Percentiles rank a stretch among this genome's conserved stretches.
These are phyloP conservation scores for Aspergillus bombycis DNA, from an alignment of 2,329 filamentous ascomycete genomes.

Conservation along the genomic window DNA sequence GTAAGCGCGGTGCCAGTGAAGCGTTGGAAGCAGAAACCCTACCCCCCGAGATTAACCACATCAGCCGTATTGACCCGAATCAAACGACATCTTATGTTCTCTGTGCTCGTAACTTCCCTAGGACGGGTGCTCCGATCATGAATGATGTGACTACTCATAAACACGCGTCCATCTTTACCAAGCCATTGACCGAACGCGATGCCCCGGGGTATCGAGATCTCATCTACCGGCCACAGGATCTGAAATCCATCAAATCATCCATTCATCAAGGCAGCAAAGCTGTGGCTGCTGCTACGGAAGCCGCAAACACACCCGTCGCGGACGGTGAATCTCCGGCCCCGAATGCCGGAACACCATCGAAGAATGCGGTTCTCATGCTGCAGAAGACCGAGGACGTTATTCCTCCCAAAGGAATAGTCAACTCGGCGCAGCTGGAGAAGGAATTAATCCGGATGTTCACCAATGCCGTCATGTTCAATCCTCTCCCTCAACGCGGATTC, in stretches of 20 bases:
- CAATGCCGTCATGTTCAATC: conserved; percentile 98
- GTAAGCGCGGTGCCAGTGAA: conserved; percentile 45
- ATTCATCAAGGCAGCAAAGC: conserved; percentile 57
- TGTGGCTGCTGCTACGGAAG: conserved; percentile 50
- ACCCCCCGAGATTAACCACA: conserved; percentile 30
- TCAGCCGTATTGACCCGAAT: conserved; percentile 32
- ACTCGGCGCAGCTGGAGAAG: conserved; percentile 87
- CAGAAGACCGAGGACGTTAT: conserved; percentile 74
- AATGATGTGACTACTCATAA: conserved; percentile 78
- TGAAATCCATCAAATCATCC: conserved; percentile 75
- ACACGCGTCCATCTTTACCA: conserved; percentile 77
- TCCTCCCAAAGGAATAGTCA: conserved; percentile 87
- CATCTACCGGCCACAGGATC: conserved; percentile 74
- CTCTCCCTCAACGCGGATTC: conserved; percentile 73
- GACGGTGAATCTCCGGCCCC: conserved; percentile 57
- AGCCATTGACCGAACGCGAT: conserved; percentile 72
- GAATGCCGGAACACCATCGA: conserved; percentile 38
- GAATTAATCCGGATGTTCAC: conserved; percentile 96
- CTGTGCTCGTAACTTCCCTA: conserved; percentile 56
- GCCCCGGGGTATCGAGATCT: conserved; percentile 76
- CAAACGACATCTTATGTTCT: conserved; percentile 42
- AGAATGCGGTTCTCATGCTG: conserved; percentile 46
- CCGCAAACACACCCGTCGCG: conserved; percentile 68
- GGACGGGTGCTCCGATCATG: conserved; percentile 71
- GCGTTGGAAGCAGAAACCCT: conserved; percentile 32